These are phyloP conservation scores for Aspergillus oerlinghausenensis DNA, from an alignment of 2,329 filamentous ascomycete genomes.

Conservation along the genomic window DNA sequence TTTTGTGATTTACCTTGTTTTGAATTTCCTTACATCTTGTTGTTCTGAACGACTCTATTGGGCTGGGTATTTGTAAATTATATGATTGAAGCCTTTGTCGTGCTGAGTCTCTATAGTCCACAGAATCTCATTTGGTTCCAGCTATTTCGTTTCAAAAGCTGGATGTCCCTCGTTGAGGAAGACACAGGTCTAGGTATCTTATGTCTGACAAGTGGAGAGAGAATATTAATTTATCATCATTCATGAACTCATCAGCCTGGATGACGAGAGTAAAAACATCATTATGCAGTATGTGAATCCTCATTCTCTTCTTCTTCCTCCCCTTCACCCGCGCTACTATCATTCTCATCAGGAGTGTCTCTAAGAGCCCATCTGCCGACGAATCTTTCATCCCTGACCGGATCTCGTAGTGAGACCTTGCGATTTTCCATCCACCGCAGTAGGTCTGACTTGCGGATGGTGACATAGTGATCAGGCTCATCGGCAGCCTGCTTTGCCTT, in stretches of 20 bases:
- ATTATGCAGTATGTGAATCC: neutral
- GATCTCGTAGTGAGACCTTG: slow-evolving; percentile 57
- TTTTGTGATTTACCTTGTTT: slow-evolving; percentile 15
- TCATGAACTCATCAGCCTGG: neutral
- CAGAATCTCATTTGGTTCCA: slow-evolving; percentile 12
- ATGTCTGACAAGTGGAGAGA: neutral
- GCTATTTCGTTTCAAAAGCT: neutral
- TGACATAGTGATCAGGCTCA: slow-evolving; percentile 26
- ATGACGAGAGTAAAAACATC: neutral
- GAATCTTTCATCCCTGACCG: slow-evolving; percentile 73
- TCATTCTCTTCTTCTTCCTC: slow-evolving; percentile 14
- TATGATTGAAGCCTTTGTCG: slow-evolving; percentile 29
- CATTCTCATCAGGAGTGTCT: slow-evolving; percentile 22
- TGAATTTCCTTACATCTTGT: slow-evolving; percentile 19
- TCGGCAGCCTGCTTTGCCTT: slow-evolving; percentile 33
- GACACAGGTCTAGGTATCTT: neutral
- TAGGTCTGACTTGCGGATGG: slow-evolving; percentile 57
- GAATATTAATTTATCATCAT: neutral
- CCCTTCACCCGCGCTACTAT: slow-evolving; percentile 15
- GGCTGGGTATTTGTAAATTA: slow-evolving; percentile 39
- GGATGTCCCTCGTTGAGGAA: neutral
- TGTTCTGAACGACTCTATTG: slow-evolving; percentile 30
- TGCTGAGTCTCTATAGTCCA: slow-evolving; percentile 19
- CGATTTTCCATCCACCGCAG: slow-evolving; percentile 63
- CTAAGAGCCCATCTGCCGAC: slow-evolving; percentile 59